Base-by-base conservation (phyloP, 2,329 filamentous ascomycete species). In the Aspergillus aculeatinus region DNA sequence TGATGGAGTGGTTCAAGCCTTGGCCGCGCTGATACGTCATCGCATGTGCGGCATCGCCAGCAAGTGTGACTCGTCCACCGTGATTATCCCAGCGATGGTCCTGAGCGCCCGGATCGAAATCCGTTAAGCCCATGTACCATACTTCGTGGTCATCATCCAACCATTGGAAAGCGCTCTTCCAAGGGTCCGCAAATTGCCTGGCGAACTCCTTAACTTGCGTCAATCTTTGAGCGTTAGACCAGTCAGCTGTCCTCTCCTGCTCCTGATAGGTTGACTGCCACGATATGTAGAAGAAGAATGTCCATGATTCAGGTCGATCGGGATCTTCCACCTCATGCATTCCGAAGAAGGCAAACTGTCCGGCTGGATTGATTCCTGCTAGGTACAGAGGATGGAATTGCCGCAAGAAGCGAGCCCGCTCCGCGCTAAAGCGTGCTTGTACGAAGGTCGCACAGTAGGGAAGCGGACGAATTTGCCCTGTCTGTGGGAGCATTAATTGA, bases 1-100 rank as follows among this genome's bases (percentile, higher is more conserved):
- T 65, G 51, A 87, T 80, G 6, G 81, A 82, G 64, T 86, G 79
- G 2, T 82, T 83, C 0, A 82, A 81, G 2, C 85, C 85, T 0
- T 84, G 79, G 0, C 84, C 85, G 58, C 85, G 83, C 52, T 85
- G 83, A 0, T 85, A 85, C 1, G 83, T 83, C 50, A 82, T 82
- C 0, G 84, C 83, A 64, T 88, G 85, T 0, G 85, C 85, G 0
- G 85, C 84, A 64, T 88, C 86, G 12, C 85, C 86, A 0, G 84
- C 72, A 2, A 88, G 76, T 0, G 77, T 71, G 11, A 80, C 74
- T 42, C 75, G 73, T 2, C 75, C 76, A 5, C 60, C 63, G 16
- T 60, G 62, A 48, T 68, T 71, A 54, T 65, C 60, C 65, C 65
- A 67, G 14, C 53, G 55, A 21, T 67, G 65, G 5, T 11, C 57